Percentiles rank a stretch among this genome's conserved stretches.
phyloP scores from a whole-genome alignment of 257 asterid species.

The Capsicum rhomboideum region DNA sequence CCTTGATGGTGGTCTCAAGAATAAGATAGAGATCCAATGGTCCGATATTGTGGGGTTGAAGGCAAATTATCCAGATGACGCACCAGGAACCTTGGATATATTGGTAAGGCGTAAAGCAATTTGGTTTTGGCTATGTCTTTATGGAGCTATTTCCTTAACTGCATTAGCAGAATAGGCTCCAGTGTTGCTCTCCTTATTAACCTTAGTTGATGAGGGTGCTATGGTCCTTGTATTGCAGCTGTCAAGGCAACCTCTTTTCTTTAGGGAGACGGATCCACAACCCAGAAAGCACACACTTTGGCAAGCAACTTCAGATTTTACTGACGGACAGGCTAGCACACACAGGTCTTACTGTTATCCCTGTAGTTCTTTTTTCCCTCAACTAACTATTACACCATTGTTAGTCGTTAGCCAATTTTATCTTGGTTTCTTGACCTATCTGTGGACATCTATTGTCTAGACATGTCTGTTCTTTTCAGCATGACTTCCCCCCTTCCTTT shows the following conservation, averaged over 20 bases:
- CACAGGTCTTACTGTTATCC: slow-evolving; percentile 33
- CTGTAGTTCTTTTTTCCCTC: neutral
- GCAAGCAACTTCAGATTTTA: slow-evolving; percentile 92
- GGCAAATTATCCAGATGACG: slow-evolving; percentile 56
- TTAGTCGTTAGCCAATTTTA: neutral
- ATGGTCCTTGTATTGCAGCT: slow-evolving; percentile 35
- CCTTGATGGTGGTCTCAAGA: slow-evolving; percentile 92
- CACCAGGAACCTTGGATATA: slow-evolving; percentile 56
- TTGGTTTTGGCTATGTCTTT: neutral
- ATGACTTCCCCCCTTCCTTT: too few relatives aligned
- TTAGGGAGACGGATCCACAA: slow-evolving; percentile 89
- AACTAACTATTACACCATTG: neutral
- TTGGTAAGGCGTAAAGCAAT: slow-evolving; percentile 40
- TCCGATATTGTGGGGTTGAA: slow-evolving; percentile 74
- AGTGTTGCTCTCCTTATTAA: neutral
- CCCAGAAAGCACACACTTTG: slow-evolving; percentile 93
- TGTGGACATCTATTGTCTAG: neutral
- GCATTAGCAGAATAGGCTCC: neutral
- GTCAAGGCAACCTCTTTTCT: slow-evolving; percentile 84
- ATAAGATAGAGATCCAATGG: slow-evolving; percentile 88
- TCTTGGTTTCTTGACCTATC: neutral
- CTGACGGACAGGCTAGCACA: slow-evolving; percentile 81
- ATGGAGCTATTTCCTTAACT: neutral
- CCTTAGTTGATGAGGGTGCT: neutral
- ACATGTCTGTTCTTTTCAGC: neutral